Evolutionary conservation across 2,329 filamentous ascomycete species (phyloP), one percentile per base, ranked within the genome.

Genomic region (Chrysoporthe puriensis): DNA sequence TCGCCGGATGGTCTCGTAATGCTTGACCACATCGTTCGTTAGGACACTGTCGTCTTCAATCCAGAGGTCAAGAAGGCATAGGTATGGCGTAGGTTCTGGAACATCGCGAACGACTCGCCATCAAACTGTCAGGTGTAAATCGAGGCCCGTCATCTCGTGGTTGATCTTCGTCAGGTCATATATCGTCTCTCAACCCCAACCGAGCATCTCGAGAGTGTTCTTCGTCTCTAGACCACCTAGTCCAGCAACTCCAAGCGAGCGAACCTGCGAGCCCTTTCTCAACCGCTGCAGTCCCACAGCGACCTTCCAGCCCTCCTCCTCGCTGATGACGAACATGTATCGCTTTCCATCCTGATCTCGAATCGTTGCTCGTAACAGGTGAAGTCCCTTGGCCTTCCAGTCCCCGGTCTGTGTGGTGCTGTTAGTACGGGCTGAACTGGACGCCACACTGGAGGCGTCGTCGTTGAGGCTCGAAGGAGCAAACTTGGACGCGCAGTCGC

Each of bases 231-330:
- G 73, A 13, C 80, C 77, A 60, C 83, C 79, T 80, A 91, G 84
- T 57, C 83, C 82, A 66, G 85, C 83, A 43, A 91, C 83, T 5
- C 86, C 86, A 58, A 91, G 79, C 67, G 86, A 84, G 64, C 87
- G 81, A 43, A 85, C 86, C 75, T 89, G 87, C 3, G 84, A 85
- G 5, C 89, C 88, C 64, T 84, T 83, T 63, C 88, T 80, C 72
- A 91, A 77, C 57, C 85, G 82, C 75, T 89, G 86, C 72, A 91
- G 75, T 2, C 87, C 88, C 46, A 86, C 80, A 1, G 87, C 83
- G 34, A 91, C 80, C 82, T 91, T 91, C 89, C 89, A 91, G 40
- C 84, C 84, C 76, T 91, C 89, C 69, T 87, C 84, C 74, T 91
- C 88, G 52, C 83, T 81, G 44, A 91, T 78, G 11, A 91, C 83